These are phyloP conservation scores for Kuraishia ogatae DNA, from an alignment of 805 yeast genomes.

Conservation along the genomic window DNA sequence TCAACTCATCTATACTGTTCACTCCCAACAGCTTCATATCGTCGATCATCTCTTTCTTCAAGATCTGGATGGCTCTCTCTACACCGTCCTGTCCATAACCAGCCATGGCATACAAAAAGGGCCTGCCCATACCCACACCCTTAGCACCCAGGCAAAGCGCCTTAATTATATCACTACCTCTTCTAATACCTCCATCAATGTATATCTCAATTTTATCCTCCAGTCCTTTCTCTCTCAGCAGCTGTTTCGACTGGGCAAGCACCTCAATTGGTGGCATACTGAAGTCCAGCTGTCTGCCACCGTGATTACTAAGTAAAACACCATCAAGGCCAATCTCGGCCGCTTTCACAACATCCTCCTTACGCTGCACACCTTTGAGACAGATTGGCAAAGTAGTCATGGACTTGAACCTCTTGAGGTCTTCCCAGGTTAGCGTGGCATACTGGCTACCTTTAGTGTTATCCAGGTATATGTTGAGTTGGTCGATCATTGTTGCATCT, in stretches of 20 bases:
- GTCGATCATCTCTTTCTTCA: slow-evolving; percentile 53
- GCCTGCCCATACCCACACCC: slow-evolving; percentile 62
- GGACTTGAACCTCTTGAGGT: slow-evolving; percentile 42
- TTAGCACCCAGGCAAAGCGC: slow-evolving; percentile 35
- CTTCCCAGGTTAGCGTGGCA: slow-evolving; percentile 42
- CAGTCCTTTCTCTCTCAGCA: slow-evolving; percentile 30
- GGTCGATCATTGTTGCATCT: slow-evolving; percentile 16
- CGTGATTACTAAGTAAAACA: slow-evolving; percentile 63
- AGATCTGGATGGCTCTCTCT: slow-evolving; percentile 47
- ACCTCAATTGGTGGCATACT: slow-evolving; percentile 55
- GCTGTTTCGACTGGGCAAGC: slow-evolving; percentile 43
- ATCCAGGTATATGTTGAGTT: slow-evolving; percentile 7
- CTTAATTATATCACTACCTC: slow-evolving; percentile 34
- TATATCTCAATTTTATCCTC: slow-evolving; percentile 28
- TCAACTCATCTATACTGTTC: slow-evolving; percentile 13
- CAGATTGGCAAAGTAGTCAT: slow-evolving; percentile 38
- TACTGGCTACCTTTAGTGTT: slow-evolving; percentile 2
- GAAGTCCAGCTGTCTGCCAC: slow-evolving; percentile 64
- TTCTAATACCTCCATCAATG: slow-evolving; percentile 34
- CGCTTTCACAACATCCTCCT: slow-evolving; percentile 56
- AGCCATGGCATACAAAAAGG: slow-evolving; percentile 71
- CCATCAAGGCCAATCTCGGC: slow-evolving; percentile 53
- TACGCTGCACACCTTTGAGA: slow-evolving; percentile 58
- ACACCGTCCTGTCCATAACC: slow-evolving; percentile 76
- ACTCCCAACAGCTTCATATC: slow-evolving; percentile 64